Evolutionary conservation across 2,329 filamentous ascomycete species (phyloP).

Genomic region (Aspergillus sp.): DNA sequence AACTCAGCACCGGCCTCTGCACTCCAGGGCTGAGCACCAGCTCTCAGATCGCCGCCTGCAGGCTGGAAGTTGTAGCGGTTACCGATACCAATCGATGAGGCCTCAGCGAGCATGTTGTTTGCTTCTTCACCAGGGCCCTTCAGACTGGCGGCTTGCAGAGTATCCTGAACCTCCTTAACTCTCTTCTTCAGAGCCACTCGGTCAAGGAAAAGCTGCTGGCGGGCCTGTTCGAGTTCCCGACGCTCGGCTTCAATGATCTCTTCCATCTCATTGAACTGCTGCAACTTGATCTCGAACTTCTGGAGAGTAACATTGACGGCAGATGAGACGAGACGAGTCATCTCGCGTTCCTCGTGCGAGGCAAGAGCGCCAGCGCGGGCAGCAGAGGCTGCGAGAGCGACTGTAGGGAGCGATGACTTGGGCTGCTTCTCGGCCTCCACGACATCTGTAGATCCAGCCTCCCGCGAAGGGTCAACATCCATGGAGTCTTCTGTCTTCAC

Average conservation of each 20-base stretch:
- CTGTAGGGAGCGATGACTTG: slow-evolving; percentile 57
- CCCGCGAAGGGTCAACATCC: slow-evolving; percentile 49
- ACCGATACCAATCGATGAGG: slow-evolving; percentile 29
- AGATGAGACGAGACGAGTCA: slow-evolving; percentile 87
- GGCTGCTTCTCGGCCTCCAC: slow-evolving; percentile 44
- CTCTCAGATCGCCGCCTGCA: slow-evolving; percentile 22
- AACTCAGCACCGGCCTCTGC: slow-evolving; percentile 35
- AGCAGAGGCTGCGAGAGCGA: slow-evolving; percentile 80
- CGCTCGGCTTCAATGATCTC: slow-evolving; percentile 85
- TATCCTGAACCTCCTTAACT: slow-evolving; percentile 75
- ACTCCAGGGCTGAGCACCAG: slow-evolving; percentile 36
- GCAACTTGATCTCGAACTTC: slow-evolving; percentile 91
- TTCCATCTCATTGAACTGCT: slow-evolving; percentile 96
- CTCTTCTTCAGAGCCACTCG: slow-evolving; percentile 84
- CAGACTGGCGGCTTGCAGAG: slow-evolving; percentile 47
- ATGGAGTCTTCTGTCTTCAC: slow-evolving; percentile 55
- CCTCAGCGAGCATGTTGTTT: slow-evolving; percentile 29
- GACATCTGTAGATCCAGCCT: slow-evolving; percentile 24
- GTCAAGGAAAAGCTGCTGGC: slow-evolving; percentile 91
- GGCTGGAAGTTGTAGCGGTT: slow-evolving; percentile 40
- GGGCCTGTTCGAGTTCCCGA: slow-evolving; percentile 82
- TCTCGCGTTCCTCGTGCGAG: slow-evolving; percentile 93
- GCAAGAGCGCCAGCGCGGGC: slow-evolving; percentile 82
- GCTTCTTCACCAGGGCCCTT: slow-evolving; percentile 40
- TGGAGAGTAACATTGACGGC: slow-evolving; percentile 91